phyloP scores from a whole-genome alignment of 2,329 filamentous ascomycete species.

The Phaeosphaeriaceae sp. region DNA sequence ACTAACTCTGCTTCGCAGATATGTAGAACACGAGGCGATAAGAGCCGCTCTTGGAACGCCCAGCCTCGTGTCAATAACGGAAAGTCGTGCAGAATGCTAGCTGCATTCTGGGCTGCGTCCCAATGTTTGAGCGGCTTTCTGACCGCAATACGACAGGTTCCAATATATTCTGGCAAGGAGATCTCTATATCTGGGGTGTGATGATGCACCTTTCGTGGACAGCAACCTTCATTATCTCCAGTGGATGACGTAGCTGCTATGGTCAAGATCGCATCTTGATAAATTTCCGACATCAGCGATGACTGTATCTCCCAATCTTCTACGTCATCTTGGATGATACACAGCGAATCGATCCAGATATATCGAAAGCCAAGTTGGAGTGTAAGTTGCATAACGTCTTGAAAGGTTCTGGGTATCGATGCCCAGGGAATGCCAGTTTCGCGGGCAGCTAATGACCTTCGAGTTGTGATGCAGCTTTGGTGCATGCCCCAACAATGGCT shows the following conservation, averaged over 20 bases:
- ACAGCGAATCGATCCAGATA: slow-evolving; percentile 33
- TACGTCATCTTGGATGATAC: slow-evolving; percentile 19
- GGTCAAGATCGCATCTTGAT: slow-evolving; percentile 11
- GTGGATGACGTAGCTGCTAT: slow-evolving; percentile 13
- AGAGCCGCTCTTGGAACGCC: slow-evolving; percentile 23
- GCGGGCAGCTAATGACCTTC: not conserved
- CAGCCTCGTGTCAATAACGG: slow-evolving; percentile 17
- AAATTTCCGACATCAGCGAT: slow-evolving; percentile 16
- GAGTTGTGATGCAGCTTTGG: slow-evolving; percentile 5
- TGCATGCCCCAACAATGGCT: slow-evolving; percentile 19
- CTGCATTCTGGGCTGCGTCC: not conserved
- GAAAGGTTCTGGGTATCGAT: slow-evolving; percentile 10
- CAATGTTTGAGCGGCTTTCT: slow-evolving; percentile 11
- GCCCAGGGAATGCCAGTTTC: slow-evolving; percentile 6
- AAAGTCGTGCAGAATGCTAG: slow-evolving; percentile 2
- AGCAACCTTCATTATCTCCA: slow-evolving; percentile 5
- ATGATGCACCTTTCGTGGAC: not conserved
- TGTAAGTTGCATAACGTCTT: slow-evolving; percentile 8
- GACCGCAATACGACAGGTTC: slow-evolving; percentile 11
- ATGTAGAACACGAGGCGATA: slow-evolving; percentile 22
- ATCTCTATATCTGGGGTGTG: not conserved
- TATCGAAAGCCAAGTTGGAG: slow-evolving; percentile 23
- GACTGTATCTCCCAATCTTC: slow-evolving; percentile 17
- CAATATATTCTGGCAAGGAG: slow-evolving; percentile 6
- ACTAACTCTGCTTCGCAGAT: slow-evolving; percentile 20